Evolutionary conservation across 176 grass and related monocot genomes (phyloP), one percentile per base, ranked within the genome.

Genomic region (Bolboschoenus planiculmis): DNA sequence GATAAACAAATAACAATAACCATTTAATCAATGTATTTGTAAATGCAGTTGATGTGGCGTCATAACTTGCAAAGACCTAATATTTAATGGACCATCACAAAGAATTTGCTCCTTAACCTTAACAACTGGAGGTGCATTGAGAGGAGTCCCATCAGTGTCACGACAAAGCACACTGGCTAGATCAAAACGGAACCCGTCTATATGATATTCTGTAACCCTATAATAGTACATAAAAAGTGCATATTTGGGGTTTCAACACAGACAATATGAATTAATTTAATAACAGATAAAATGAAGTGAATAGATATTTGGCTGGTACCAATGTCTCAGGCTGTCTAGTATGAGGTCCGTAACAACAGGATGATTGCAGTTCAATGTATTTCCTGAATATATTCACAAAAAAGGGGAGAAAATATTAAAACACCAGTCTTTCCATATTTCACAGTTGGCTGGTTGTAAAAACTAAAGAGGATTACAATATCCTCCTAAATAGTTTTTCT

Each of bases 161-260:
- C 96, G 96, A 73, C 96, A 99, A 87, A 99, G 96, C 84, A 99
- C 89, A 70, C 96, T 99, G 39, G 96, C 91, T 78, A 99, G 91
- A 83, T 99, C 96, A 88, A 99, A 99, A 59, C 96, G 91, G 82
- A 99, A 99, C 74, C 96, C 96, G 86, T 99, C 96, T 85, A 99
- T 89, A 88, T 95, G 96, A 79, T 99, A 99, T 67, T 99, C 96
- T 46, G 78, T 85, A 89, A 95, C 92, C 96, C 96, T 98, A 82
- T 60, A 43, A 73, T 84, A 36, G 48, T 31, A 50, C 10, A 82
- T 36, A 81, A 78, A 67, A 87, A 50, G 47, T 84, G 15, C 68
- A 87, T 65, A 87, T 63, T 36, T 51, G 83, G 79, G 78, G 34
- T 89, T 73, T 6, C 53, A 44, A 34, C 50, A 80, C 35, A 86